These are phyloP conservation scores for Auriscalpium orientale DNA, from an alignment of 768 basidiomycete genomes.

Conservation along the genomic window DNA sequence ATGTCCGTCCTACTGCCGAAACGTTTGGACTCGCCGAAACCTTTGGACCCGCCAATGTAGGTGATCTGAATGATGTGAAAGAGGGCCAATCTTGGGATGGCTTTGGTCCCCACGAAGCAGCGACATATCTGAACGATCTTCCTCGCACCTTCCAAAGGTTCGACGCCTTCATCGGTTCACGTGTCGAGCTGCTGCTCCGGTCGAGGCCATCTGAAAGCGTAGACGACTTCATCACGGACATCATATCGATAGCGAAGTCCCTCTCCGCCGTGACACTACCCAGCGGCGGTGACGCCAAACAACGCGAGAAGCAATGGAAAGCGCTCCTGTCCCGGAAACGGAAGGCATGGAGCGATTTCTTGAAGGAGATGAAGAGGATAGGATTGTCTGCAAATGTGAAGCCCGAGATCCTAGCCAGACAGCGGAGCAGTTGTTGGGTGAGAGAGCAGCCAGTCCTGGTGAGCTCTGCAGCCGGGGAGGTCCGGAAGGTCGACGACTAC, in stretches of 20 bases:
- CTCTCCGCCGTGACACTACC: constrained; percentile 45
- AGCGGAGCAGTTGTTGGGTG: constrained; percentile 53
- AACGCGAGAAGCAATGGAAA: constrained; percentile 58
- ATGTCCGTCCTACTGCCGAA: too few species aligned
- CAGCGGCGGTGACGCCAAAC: constrained; percentile 35
- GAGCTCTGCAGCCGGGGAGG: constrained; percentile 6
- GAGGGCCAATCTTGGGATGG: too few species aligned
- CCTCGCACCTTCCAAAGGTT: constrained; percentile 45
- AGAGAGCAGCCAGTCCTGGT: constrained; percentile 48
- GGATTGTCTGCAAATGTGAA: constrained; percentile 72
- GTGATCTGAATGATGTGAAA: too few species aligned
- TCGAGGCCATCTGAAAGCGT: constrained; percentile 34
- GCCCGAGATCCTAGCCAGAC: constrained; percentile 54
- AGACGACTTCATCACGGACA: constrained; percentile 50
- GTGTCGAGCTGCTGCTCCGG: constrained; percentile 36
- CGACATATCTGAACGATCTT: constrained; percentile 41
- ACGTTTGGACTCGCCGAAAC: too few species aligned
- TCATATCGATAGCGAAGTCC: constrained; percentile 54
- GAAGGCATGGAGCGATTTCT: constrained; percentile 83
- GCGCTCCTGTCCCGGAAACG: constrained; percentile 74
- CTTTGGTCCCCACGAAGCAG: background rate
- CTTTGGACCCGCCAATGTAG: too few species aligned
- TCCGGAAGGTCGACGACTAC: constrained; percentile 50
- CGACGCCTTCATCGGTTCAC: constrained; percentile 32
- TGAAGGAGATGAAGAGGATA: constrained; percentile 77